phyloP scores from a whole-genome alignment of 169 alveolate genomes.

The Babesia microti region DNA sequence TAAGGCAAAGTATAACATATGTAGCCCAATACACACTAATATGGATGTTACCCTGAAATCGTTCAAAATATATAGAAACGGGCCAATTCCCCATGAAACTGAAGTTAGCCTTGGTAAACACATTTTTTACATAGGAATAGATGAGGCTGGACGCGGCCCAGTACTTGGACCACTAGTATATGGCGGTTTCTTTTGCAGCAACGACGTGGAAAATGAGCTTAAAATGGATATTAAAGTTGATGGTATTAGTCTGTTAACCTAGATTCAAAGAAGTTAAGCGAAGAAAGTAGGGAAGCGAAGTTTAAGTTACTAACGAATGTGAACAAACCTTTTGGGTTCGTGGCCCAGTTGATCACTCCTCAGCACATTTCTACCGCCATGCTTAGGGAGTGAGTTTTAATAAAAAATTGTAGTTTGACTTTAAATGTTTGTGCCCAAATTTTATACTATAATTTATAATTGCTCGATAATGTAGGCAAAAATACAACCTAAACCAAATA shows the following conservation, averaged over 20 bases:
- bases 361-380: conserved; percentile 72
- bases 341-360: conserved; percentile 62
- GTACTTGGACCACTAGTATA: conserved; percentile 97
- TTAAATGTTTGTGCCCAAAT: neutral
- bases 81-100: neutral
- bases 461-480: conserved; percentile 46
- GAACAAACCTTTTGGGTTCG: conserved; percentile 57
- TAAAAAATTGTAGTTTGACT: neutral
- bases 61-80: neutral
- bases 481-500: conserved; percentile 74
- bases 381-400: conserved; percentile 56
- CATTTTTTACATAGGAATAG: conserved; percentile 77
- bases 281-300: conserved; percentile 65
- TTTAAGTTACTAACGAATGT: conserved; percentile 52
- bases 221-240: conserved; percentile 64
- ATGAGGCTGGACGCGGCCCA: conserved; percentile 99
- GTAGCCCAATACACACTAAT: neutral
- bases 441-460: neutral
- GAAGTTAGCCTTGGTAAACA: conserved; percentile 3
- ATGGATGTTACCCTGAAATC: neutral
- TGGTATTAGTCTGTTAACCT: conserved; percentile 27
- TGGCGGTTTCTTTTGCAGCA: conserved; percentile 86
- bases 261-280: conserved; percentile 79
- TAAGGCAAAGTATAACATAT: neutral
- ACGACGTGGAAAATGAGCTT: conserved; percentile 49